A percentile compares a stretch with the other conserved stretches of the same genome.
phyloP scores from a whole-genome alignment of 2,329 filamentous ascomycete genomes.

The Alternaria infectoria region DNA sequence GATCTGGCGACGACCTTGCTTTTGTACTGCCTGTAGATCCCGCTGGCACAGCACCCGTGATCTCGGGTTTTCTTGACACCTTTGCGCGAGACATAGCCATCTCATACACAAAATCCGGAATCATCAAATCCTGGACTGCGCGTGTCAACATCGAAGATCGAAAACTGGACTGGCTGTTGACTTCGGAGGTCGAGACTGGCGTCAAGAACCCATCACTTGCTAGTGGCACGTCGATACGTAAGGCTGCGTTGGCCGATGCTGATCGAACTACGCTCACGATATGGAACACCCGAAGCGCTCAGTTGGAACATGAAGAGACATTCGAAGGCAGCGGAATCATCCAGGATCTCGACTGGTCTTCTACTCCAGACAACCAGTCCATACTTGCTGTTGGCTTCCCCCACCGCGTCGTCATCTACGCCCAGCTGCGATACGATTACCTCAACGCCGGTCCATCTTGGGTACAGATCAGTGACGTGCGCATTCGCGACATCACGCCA shows the following conservation, averaged over 20 bases:
- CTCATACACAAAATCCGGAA: slow-evolving; percentile 77
- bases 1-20: slow-evolving; percentile 58
- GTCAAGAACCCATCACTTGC: slow-evolving; percentile 75
- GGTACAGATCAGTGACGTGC: slow-evolving; percentile 83
- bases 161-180: slow-evolving; percentile 80
- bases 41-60: slow-evolving; percentile 73
- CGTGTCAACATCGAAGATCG: slow-evolving; percentile 67
- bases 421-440: slow-evolving; percentile 91
- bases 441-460: slow-evolving; percentile 87
- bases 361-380: slow-evolving; percentile 85
- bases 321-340: slow-evolving; percentile 77
- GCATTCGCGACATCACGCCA: slow-evolving; percentile 79
- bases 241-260: slow-evolving; percentile 81
- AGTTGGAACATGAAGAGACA: slow-evolving; percentile 79
- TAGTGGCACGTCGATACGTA: slow-evolving; percentile 85
- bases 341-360: slow-evolving; percentile 91
- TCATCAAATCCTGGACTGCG: slow-evolving; percentile 85
- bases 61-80: slow-evolving; percentile 81
- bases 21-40: slow-evolving; percentile 83
- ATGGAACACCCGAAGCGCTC: slow-evolving; percentile 84
- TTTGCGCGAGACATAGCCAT: slow-evolving; percentile 87
- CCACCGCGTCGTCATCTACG: slow-evolving; percentile 80
- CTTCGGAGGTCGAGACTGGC: slow-evolving; percentile 80
- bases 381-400: slow-evolving; percentile 92
- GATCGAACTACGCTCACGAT: slow-evolving; percentile 79